Evolutionary conservation across 208 protist genomes (phyloP).

Genomic region (Leishmania martiniquensis): DNA sequence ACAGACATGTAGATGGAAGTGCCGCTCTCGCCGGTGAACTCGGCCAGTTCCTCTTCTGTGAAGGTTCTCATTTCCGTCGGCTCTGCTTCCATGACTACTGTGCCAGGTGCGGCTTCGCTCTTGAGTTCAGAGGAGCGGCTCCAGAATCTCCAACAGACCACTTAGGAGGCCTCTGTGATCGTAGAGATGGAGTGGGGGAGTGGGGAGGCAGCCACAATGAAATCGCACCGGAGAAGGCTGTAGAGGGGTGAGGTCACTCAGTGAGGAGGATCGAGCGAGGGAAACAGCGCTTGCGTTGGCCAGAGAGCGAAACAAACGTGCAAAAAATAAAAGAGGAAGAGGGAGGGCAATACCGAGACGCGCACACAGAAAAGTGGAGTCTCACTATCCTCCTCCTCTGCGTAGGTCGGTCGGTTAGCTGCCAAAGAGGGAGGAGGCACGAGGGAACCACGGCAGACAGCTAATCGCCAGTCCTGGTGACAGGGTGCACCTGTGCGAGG

Average conservation of each 20-base stretch:
- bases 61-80: constrained; percentile 35
- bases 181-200: neutral
- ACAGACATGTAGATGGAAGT: constrained; percentile 75
- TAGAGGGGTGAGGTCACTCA: neutral
- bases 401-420: too few species aligned
- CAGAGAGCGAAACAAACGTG: too few species aligned
- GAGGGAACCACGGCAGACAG: neutral
- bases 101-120: neutral
- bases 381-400: too few species aligned
- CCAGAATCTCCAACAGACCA: constrained; percentile 29
- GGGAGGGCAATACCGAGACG: too few species aligned
- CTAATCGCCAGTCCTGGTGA: neutral
- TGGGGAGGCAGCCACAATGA: neutral
- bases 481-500: too few species aligned
- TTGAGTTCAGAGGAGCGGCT: neutral
- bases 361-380: too few species aligned
- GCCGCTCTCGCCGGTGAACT: constrained; percentile 46
- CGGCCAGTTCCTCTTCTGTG: constrained; percentile 49
- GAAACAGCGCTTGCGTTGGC: too few species aligned
- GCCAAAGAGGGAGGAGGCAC: neutral
- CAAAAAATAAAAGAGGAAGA: neutral
- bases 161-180: neutral
- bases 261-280: neutral
- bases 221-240: neutral
- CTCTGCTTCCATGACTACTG: neutral